Percentiles rank a stretch among this genome's conserved stretches.
phyloP scores from a whole-genome alignment of 2,329 filamentous ascomycete genomes.

The Alternaria infectoria region DNA sequence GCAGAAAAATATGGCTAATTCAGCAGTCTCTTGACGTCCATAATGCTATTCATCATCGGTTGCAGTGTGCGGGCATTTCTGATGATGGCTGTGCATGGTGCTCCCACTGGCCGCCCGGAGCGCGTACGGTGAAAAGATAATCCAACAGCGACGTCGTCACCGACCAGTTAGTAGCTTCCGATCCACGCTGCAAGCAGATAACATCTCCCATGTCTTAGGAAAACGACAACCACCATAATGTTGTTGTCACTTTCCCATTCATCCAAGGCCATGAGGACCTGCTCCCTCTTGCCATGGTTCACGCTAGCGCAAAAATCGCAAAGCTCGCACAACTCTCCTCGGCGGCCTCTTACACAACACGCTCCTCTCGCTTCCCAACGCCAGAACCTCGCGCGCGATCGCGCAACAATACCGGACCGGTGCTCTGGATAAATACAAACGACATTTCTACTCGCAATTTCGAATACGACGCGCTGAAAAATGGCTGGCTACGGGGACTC shows the following conservation, averaged over 20 bases:
- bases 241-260: constrained; percentile 12
- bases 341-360: constrained; percentile 26
- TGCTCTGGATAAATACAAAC: background rate
- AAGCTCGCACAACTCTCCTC: constrained; percentile 41
- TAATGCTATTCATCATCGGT: background rate
- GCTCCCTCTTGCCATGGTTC: constrained; percentile 17
- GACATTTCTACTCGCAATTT: background rate
- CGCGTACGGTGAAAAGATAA: constrained; percentile 31
- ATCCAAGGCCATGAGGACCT: constrained; percentile 5
- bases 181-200: constrained; percentile 17
- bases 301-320: constrained; percentile 44
- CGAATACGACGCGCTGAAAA: constrained; percentile 19
- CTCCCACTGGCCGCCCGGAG: constrained; percentile 22
- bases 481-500: constrained; percentile 46
- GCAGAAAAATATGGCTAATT: background rate
- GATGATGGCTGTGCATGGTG: constrained; percentile 22
- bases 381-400: constrained; percentile 27
- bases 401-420: constrained; percentile 15
- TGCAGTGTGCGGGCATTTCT: constrained; percentile 4
- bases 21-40: background rate
- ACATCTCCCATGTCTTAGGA: constrained; percentile 1
- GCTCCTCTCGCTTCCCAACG: constrained; percentile 26
- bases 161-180: constrained; percentile 6
- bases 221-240: constrained; percentile 20
- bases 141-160: constrained; percentile 37